Evolutionary conservation across 176 grass and related monocot species (phyloP), one percentile per base, ranked within the genome.

Genomic region (Guadua angustifolia): DNA sequence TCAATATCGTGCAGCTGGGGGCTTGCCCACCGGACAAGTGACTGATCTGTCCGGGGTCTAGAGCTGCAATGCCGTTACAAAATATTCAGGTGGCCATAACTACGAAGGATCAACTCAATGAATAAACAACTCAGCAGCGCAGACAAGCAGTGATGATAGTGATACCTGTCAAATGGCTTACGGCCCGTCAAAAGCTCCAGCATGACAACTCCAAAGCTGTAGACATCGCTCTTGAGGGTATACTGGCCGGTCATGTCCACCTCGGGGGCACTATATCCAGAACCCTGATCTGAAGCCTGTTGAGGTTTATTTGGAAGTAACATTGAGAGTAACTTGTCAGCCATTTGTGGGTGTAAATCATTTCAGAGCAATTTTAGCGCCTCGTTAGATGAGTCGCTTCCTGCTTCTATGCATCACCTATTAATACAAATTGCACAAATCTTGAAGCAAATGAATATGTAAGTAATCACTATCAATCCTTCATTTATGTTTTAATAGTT

Each of bases 151-250:
- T 69, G 22, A 47, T 38, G 43, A 71, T 64, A 21, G 18, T 10
- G 66, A 19, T 89, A 98, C 95, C 82, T 89, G 16, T 98, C 90
- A 57, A 98, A 98, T 73, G 95, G 92, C 62, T 90, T 98, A 18
- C 85, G 84, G 21, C 92, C 92, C 0, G 95, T 98, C 77, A 98
- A 88, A 38, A 98, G 95, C 61, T 98, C 95, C 36, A 98, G 81
- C 95, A 98, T 98, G 79, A 98, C 92, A 43, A 95, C 84, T 60
- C 95, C 95, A 82, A 98, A 94, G 57, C 66, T 90, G 79, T 98
- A 98, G n/a, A 98, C 89, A 71, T 98, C 95, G 26, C 95, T 98
- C 76, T 95, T 98, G 35, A 93, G 65, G 45, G 91, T 95, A 79
- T 91, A 94, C 42, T 91, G 88, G 8, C 88, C 90, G 12, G 89